phyloP scores from a whole-genome alignment of 192 early-diverging fungal genomes.

The Martensiomyces pterosporus region DNA sequence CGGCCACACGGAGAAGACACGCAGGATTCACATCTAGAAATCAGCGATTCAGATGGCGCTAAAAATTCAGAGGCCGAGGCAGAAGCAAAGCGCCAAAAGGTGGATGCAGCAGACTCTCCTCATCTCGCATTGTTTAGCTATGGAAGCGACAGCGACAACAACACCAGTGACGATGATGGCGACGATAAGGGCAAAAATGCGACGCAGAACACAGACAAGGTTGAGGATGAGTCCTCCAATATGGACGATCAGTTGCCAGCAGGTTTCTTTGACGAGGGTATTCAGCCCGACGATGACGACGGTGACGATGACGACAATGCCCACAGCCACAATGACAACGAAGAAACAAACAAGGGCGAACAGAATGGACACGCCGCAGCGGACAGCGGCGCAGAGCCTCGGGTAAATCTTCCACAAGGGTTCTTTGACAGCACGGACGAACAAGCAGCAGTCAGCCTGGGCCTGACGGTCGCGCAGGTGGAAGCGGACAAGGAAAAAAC shows the following conservation, averaged over 20 bases:
- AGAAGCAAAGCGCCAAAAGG: constrained; percentile 14
- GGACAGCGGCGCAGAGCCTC: background rate
- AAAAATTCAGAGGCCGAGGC: background rate
- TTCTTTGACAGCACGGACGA: constrained; percentile 12
- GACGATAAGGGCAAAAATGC: constrained; percentile 1
- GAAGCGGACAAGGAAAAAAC: background rate
- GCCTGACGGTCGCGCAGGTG: background rate
- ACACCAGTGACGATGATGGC: no score
- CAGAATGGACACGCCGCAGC: background rate
- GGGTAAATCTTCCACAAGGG: background rate
- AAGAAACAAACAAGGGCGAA: background rate
- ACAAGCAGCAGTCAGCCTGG: background rate
- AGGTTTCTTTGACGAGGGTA: constrained; percentile 11
- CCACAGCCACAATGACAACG: no score
- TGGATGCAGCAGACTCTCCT: background rate
- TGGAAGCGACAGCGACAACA: constrained; percentile 7
- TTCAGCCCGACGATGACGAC: constrained; percentile 1
- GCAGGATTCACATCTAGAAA: background rate
- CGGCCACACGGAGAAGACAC: background rate
- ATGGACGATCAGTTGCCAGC: constrained; percentile 5
- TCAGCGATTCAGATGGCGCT: background rate
- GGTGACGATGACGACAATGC: background rate
- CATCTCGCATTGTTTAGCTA: constrained; percentile 2
- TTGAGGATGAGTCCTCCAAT: constrained; percentile 2
- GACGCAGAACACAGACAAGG: background rate